These are phyloP conservation scores for Omphalea diandra DNA, from an alignment of 441 rosid species.

Conservation along the genomic window DNA sequence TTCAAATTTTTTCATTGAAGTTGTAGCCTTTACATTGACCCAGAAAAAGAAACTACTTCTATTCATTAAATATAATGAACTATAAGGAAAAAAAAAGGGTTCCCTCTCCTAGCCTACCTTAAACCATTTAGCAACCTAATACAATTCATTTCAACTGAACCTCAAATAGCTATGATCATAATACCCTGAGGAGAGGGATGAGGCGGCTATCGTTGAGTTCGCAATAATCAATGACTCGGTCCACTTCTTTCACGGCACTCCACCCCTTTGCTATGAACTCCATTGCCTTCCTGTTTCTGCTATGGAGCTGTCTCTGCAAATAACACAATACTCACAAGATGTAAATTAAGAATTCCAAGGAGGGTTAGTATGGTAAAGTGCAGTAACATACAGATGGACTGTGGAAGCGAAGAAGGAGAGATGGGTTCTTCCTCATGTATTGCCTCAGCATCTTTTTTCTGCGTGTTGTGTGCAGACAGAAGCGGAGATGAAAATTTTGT, in stretches of 20 bases:
- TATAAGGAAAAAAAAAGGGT: no score
- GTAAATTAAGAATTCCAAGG: not conserved
- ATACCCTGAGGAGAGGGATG: slow-evolving; percentile 79
- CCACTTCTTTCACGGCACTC: slow-evolving; percentile 86
- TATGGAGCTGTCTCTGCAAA: slow-evolving; percentile 67
- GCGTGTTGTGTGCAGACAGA: no score
- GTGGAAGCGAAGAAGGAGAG: not conserved
- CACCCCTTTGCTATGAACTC: slow-evolving; percentile 87
- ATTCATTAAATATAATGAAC: no score
- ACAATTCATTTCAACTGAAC: no score
- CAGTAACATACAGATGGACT: slow-evolving; percentile 12
- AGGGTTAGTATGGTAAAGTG: not conserved
- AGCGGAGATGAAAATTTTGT: no score
- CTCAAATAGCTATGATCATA: not conserved
- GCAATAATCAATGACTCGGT: slow-evolving; percentile 79
- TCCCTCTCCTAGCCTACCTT: no score
- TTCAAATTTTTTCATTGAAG: no score
- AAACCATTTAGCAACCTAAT: no score
- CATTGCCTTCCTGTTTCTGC: slow-evolving; percentile 83
- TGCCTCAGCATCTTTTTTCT: slow-evolving; percentile 19
- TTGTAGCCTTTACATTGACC: no score
- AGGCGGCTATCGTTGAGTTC: slow-evolving; percentile 87
- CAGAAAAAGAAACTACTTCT: no score
- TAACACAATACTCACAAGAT: not conserved
- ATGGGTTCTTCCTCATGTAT: slow-evolving; percentile 8